These are phyloP conservation scores for Solanum ahanhuiri DNA, from an alignment of 257 asterid species.

Conservation along the genomic window DNA sequence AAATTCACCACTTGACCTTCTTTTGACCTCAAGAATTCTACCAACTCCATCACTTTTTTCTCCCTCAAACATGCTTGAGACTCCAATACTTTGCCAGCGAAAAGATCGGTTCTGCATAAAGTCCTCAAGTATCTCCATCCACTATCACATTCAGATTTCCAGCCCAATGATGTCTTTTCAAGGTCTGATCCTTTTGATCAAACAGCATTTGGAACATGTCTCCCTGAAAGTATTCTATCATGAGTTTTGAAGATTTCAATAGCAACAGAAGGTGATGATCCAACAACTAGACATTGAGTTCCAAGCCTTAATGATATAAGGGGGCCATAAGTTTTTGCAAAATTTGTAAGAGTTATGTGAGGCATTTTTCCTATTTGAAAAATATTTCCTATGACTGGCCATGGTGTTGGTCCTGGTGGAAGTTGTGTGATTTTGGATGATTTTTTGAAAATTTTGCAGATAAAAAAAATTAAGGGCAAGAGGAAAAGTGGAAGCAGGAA, in stretches of 20 bases:
- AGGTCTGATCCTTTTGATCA: constrained; percentile 5
- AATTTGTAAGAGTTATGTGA: constrained; percentile 16
- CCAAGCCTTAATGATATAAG: constrained; percentile 27
- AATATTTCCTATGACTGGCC: constrained; percentile 37
- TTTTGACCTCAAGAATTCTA: constrained; percentile 17
- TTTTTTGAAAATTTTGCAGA: constrained; percentile 3
- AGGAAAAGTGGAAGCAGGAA: not conserved
- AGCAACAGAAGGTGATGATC: constrained; percentile 36
- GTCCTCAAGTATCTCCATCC: constrained; percentile 19
- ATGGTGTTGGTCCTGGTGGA: constrained; percentile 52
- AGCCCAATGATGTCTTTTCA: constrained; percentile 12
- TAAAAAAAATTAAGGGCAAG: not conserved
- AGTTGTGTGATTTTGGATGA: constrained; percentile 8
- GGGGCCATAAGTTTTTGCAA: constrained; percentile 31
- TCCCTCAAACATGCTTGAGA: constrained; percentile 7
- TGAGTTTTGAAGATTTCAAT: constrained; percentile 18
- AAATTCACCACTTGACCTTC: constrained; percentile 15
- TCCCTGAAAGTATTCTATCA: constrained; percentile 8
- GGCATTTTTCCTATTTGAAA: constrained; percentile 5
- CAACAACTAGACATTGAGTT: constrained; percentile 19
- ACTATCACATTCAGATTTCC: constrained; percentile 13
- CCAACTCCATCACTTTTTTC: constrained; percentile 22
- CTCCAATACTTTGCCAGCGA: constrained; percentile 21
- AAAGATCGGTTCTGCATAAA: constrained; percentile 22
- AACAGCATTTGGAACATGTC: constrained; percentile 13